phyloP scores from a whole-genome alignment of 331 rosid genomes.

The Malus hybrid region DNA sequence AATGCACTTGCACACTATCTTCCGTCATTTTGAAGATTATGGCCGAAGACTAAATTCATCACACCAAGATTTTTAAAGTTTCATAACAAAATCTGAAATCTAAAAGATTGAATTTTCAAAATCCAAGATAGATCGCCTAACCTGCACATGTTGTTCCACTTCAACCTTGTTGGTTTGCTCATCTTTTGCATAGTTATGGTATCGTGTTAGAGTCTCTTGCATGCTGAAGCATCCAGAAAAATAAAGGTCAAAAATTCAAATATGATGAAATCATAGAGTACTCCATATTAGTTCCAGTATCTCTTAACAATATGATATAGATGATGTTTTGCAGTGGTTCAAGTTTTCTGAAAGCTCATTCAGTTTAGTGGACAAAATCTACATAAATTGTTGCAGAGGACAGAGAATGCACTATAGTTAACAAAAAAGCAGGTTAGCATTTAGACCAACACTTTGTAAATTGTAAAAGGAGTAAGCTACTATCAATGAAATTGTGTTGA shows the following conservation, averaged over 20 bases:
- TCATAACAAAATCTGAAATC: background rate
- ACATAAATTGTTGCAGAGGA: background rate
- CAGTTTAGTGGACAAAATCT: background rate
- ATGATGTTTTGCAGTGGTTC: too few relatives aligned
- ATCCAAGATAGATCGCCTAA: constrained; percentile 13
- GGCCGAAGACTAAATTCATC: too few relatives aligned
- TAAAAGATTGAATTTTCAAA: background rate
- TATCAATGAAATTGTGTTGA: background rate
- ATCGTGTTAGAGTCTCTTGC: constrained; percentile 28
- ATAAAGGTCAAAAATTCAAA: background rate
- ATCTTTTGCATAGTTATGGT: constrained; percentile 13
- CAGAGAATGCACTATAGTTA: background rate
- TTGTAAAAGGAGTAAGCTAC: too few relatives aligned
- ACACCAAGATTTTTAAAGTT: background rate
- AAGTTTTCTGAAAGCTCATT: background rate
- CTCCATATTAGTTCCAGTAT: background rate
- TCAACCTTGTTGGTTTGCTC: constrained; percentile 10
- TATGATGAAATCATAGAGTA: background rate
- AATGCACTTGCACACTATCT: too few relatives aligned
- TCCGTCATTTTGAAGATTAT: too few relatives aligned
- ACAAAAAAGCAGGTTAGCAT: background rate
- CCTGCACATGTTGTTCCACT: constrained; percentile 38
- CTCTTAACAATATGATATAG: too few relatives aligned
- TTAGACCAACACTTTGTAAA: too few relatives aligned
- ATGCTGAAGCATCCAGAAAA: constrained; percentile 31